Evolutionary conservation across 2,329 filamentous ascomycete genomes (phyloP), one percentile per base, ranked within the genome.

Genomic region (Mycosphaerella sp.): DNA sequence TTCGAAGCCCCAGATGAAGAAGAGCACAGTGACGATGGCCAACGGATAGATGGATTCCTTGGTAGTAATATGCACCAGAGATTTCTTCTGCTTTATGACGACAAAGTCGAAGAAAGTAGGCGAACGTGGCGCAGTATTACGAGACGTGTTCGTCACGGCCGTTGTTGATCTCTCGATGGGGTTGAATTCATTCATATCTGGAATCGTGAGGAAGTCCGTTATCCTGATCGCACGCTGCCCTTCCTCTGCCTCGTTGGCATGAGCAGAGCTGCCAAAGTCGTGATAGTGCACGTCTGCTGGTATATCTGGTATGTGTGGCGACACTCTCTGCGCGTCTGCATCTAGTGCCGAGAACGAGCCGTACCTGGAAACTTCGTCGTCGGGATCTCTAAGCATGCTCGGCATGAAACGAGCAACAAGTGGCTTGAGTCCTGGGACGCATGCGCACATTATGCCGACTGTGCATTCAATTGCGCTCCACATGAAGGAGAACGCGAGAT

Each of bases 391-490:
- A 41, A 84, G 72, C 68, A 82, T 70, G 43, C 72, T 73, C 4
- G 80, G 80, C 30, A 81, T 59, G 50, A 82, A 75, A 9, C 78
- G 72, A 36, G 87, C 80, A 49, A 91, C 82, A 6, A 97, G 74
- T 1, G 91, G 90, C 66, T 96, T 96, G 55, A 96, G 73, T 0
- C 86, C 91, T 7, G 91, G 91, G n/a, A 96, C 86, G 62, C 89
- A 95, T 37, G 86, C 90, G 64, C 88, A 95, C 57, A 89, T 85
- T 60, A 96, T 89, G 14, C 89, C 90, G 1, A 94, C 76, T 59
- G 95, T 93, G 64, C 95, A 89, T 68, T 96, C 90, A 48, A 96
- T 82, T 10, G 85, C 86, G 13, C 87, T 91, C 91, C 90, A 97
- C 87, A 95, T 91, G 64, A 94, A 85, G 0, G 58, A 58, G 40